These are phyloP conservation scores for Ashbya aceris DNA, from an alignment of 1,139 yeast genomes.

Conservation along the genomic window DNA sequence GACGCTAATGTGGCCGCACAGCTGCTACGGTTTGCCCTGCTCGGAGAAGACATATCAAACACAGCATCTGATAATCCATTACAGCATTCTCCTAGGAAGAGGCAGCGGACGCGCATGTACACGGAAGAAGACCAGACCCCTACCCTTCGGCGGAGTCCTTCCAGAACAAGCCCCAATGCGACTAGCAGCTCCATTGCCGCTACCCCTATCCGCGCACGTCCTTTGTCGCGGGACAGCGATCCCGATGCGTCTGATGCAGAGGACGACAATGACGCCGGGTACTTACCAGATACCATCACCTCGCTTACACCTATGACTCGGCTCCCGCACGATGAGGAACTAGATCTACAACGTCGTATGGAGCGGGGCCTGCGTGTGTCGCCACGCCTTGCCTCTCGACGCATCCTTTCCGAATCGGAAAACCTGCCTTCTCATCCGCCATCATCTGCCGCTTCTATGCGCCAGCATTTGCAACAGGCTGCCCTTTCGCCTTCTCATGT, in stretches of 20 bases:
- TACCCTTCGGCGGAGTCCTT: neutral
- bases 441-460: conserved; percentile 11
- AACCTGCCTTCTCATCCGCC: conserved; percentile 12
- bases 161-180: conserved; percentile 5
- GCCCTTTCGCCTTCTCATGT: conserved; percentile 26
- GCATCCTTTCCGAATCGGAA: conserved; percentile 16
- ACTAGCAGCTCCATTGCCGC: neutral
- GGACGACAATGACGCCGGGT: conserved; percentile 15
- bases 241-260: conserved; percentile 12
- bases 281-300: conserved; percentile 12
- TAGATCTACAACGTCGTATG: conserved; percentile 22
- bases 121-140: conserved; percentile 8
- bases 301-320: conserved; percentile 15
- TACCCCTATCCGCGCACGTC: neutral
- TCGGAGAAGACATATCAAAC: conserved; percentile 34
- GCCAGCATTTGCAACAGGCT: conserved; percentile 18
- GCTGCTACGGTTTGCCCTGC: conserved; percentile 73
- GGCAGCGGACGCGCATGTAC: conserved; percentile 19
- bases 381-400: conserved; percentile 17
- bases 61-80: conserved; percentile 12
- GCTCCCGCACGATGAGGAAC: conserved; percentile 21
- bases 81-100: conserved; percentile 29
- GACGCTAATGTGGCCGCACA: conserved; percentile 89
- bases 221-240: conserved; percentile 2
- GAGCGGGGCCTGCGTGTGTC: conserved; percentile 24